phyloP scores from a whole-genome alignment of 805 yeast species.

The Torulaspora microellipsoides region DNA sequence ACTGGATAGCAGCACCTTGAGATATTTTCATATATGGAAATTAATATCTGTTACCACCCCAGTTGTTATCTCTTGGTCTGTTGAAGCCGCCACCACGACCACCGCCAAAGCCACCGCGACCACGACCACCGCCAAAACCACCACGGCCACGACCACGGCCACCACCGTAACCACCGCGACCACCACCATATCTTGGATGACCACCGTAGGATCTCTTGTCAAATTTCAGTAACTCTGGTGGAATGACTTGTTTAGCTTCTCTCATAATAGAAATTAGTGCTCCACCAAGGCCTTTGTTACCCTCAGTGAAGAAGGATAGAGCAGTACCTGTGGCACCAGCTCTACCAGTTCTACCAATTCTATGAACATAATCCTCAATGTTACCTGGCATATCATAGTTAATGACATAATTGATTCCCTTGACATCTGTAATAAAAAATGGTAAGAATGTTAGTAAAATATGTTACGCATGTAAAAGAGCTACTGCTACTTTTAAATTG shows the following conservation, averaged over 20 bases:
- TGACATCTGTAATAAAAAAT: slow-evolving; percentile 64
- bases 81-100: slow-evolving; percentile 35
- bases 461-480: neutral
- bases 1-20: neutral
- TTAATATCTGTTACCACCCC: slow-evolving; percentile 32
- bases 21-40: slow-evolving; percentile 8
- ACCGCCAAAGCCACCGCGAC: slow-evolving; percentile 40
- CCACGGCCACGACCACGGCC: slow-evolving; percentile 46
- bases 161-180: slow-evolving; percentile 48
- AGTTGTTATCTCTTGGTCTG: slow-evolving; percentile 36
- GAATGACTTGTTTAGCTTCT: slow-evolving; percentile 92
- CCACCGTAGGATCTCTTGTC: slow-evolving; percentile 73
- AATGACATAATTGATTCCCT: slow-evolving; percentile 90
- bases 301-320: slow-evolving; percentile 86
- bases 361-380: slow-evolving; percentile 96
- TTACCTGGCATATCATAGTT: slow-evolving; percentile 98
- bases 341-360: slow-evolving; percentile 99
- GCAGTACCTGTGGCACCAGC: slow-evolving; percentile 97
- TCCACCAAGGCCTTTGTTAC: slow-evolving; percentile 81
- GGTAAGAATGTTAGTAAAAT: slow-evolving; percentile 26
- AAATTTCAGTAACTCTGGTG: slow-evolving; percentile 71
- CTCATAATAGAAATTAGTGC: slow-evolving; percentile 83
- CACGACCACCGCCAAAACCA: slow-evolving; percentile 37
- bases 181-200: slow-evolving; percentile 53
- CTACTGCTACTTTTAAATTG: neutral